Base-by-base conservation (phyloP, 805 yeast genomes). In the Candida easanensis region DNA sequence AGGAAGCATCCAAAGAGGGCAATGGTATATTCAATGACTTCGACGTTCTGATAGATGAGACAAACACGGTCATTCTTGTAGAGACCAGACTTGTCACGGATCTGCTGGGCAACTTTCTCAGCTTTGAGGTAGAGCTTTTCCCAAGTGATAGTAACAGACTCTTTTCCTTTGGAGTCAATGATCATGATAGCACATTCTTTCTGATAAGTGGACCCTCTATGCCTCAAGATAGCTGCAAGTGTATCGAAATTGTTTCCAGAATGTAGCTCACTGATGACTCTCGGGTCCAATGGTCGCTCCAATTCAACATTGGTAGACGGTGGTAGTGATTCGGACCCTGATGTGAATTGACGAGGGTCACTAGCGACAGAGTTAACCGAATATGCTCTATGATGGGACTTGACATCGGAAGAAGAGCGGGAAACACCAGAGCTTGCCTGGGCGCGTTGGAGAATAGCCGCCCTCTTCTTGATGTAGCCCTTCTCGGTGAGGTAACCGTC, bases 1-100 rank as follows among this genome's bases (percentile, higher is more conserved):
- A 91, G 69, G 52, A 91, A 87, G 59, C 97, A 90, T 6, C 97
- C 99, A 61, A 88, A 76, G 17, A 93, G 62, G 0, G 98, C 95
- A 1, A 86, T 78, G 0, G 87, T 77, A 60, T 90, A 91, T 50
- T 93, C 98, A 11, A 86, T 74, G 2, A 87, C 80, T 62, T 93
- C 98, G 23, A 75, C 74, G 45, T 84, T 88, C 54, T 86, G 88
- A 60, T 89, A 93, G 52, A 95, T 75, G 33, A 93, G 68, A 25
- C 88, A 79, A 0, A 91, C 95, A 27, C 95, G 74, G 59, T 88
- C 97, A 53, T 87, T 88, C 26, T 86, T 78, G 58, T 82, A 84
- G 23, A 88, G 65, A 1, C 87, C 80, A 11, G 84, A 71, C 54
- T 82, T 82, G 56, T 84, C 88, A 36, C 80, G 72, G 47, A 88